phyloP scores from a whole-genome alignment of 1,284 basidiomycete genomes.

The Cryptococcus sp. region DNA sequence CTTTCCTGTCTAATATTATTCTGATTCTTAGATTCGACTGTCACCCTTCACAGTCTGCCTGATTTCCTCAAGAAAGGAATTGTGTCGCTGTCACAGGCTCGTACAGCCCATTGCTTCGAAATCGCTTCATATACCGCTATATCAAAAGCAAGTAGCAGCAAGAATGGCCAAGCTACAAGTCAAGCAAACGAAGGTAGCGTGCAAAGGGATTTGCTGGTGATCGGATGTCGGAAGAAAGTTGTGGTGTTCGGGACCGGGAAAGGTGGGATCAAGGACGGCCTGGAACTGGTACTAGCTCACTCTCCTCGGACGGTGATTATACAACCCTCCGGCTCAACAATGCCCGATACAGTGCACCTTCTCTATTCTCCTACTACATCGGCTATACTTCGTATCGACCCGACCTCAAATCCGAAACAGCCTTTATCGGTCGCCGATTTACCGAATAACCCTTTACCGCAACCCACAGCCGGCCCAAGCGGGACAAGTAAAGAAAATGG shows the following conservation, averaged over 20 bases:
- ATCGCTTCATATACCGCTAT: constrained; percentile 40
- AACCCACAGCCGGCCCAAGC: constrained; percentile 17
- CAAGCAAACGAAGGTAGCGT: constrained; percentile 48
- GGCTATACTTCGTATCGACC: constrained; percentile 60
- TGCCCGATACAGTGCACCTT: constrained; percentile 52
- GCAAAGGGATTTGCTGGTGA: constrained; percentile 63
- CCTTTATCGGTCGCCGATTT: constrained; percentile 60
- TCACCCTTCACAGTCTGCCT: constrained; percentile 55
- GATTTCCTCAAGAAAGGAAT: constrained; percentile 59
- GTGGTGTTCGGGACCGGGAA: constrained; percentile 57
- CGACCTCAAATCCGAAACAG: constrained; percentile 53
- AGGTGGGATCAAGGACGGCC: constrained; percentile 23
- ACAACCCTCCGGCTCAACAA: constrained; percentile 28
- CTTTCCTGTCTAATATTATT: not conserved
- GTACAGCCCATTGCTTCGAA: constrained; percentile 75
- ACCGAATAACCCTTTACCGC: constrained; percentile 62
- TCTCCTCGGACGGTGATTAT: constrained; percentile 60
- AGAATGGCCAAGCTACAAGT: constrained; percentile 2
- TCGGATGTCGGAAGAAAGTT: constrained; percentile 80
- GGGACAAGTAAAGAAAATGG: not conserved
- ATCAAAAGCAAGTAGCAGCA: constrained; percentile 6
- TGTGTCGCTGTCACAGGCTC: constrained; percentile 65
- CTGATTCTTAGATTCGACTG: constrained; percentile 38
- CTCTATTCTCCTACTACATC: constrained; percentile 67
- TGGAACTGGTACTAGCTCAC: constrained; percentile 72